Base-by-base conservation (phyloP, 2,329 filamentous ascomycete genomes). In the Didymella pinodella region DNA sequence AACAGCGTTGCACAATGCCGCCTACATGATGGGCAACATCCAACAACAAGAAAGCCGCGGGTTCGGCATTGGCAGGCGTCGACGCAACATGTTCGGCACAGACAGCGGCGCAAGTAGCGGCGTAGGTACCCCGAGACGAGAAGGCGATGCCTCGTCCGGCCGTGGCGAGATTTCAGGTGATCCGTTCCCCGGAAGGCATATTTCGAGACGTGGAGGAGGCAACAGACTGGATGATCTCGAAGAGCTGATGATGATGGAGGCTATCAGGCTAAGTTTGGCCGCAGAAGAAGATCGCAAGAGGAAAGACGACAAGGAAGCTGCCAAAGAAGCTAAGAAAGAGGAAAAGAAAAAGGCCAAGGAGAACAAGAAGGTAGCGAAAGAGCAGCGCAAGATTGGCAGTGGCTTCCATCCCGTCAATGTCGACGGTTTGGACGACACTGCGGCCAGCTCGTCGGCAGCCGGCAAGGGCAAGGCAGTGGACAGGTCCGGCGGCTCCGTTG, bases 191-290 rank as follows among this genome's bases (percentile, higher is more conserved):
- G 79, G 75, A 14, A 77, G 84, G 7, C 75, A 77, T 18, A 84
- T 82, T 65, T 85, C 84, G 34, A 80, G 88, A 59, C 80, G 86
- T 59, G 85, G 78, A 58, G 80, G 86, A 61, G 85, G 78, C 55
- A 84, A 73, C 48, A 65, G 92, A 29, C 87, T 96, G 73, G 92
- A 96, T 22, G 93, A 98, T 67, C 84, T 98, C 0, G 95, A 99
- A 75, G 94, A 97, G 48, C 91, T 99, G 82, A 99, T 99, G 95
- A 93, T 98, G 83, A 92, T 95, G 84, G 95, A 99, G 76, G 95
- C 95, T 0, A 96, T 99, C 47, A 85, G 95, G 38, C 78, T 97
- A 29, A 97, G 93, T 47, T 82, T 99, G n/a, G 93, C 90, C 0
- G 89, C 92, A 1, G 95, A 99, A 75, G 94, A 98, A 70, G 94